A percentile compares a stretch with the other conserved stretches of the same genome.
Conservation (phyloP, 495 filamentous ascomycete species). For the Penicillium goetzii region DNA sequence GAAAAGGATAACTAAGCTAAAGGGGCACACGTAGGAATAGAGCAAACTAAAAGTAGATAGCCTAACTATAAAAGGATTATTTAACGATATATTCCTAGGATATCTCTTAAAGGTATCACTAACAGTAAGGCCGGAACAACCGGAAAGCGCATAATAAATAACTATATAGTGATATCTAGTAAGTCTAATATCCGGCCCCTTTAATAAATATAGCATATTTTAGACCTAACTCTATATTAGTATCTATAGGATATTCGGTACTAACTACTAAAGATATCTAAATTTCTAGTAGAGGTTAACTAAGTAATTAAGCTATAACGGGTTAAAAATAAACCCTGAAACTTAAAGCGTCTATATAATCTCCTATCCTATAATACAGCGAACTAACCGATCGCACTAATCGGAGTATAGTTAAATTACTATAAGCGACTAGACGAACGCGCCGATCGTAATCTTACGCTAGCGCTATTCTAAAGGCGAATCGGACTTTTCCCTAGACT, state of each 20-base stretch:
- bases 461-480: not conserved
- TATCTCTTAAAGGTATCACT: not conserved
- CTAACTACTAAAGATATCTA: too few relatives aligned
- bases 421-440: not conserved
- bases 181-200: too few relatives aligned
- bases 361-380: not conserved
- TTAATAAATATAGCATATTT: too few relatives aligned
- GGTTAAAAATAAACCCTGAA: too few relatives aligned
- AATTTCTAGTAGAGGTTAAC: too few relatives aligned
- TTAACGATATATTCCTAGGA: not conserved
- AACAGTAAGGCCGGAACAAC: not conserved
- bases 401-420: not conserved
- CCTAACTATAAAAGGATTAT: not conserved
- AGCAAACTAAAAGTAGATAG: not conserved
- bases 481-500: not conserved
- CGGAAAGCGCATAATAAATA: not conserved
- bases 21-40: not conserved
- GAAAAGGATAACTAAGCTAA: not conserved
- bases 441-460: not conserved
- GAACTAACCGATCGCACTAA: not conserved
- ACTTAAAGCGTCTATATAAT: not conserved
- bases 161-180: too few relatives aligned
- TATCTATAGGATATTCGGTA: too few relatives aligned
- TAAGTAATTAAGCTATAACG: too few relatives aligned
- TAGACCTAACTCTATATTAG: too few relatives aligned